Conservation (phyloP, 495 filamentous ascomycete genomes). For the Jackrogersella multiformis region DNA sequence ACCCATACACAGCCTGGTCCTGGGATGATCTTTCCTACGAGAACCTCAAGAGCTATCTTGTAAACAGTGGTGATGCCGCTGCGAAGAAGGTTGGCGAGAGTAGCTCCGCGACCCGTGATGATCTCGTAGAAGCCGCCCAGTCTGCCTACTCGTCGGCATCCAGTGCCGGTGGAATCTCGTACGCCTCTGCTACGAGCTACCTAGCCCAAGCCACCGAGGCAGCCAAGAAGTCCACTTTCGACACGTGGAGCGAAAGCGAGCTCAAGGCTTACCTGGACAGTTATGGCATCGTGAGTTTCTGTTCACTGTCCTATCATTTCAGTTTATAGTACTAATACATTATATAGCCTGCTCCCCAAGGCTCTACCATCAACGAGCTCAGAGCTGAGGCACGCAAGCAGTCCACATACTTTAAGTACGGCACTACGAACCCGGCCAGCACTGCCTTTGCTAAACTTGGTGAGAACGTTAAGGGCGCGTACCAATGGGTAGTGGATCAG, state of each 20-base stretch:
- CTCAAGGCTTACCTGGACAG: conserved; percentile 84
- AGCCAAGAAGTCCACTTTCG: conserved; percentile 75
- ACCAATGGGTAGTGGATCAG: conserved; percentile 66
- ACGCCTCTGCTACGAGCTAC: conserved; percentile 78
- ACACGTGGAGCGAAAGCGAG: conserved; percentile 81
- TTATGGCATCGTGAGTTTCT: conserved; percentile 68
- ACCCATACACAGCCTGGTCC: conserved; percentile 79
- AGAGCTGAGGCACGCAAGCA: conserved; percentile 75
- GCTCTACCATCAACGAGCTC: conserved; percentile 67
- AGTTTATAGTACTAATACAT: conserved; percentile 51
- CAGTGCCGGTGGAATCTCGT: conserved; percentile 68
- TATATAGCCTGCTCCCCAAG: conserved; percentile 63
- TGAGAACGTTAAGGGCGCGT: conserved; percentile 58
- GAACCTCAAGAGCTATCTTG: conserved; percentile 77
- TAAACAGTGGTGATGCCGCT: conserved; percentile 63
- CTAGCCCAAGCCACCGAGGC: conserved; percentile 72
- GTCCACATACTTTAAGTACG: conserved; percentile 79
- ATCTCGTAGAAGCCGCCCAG: conserved; percentile 76
- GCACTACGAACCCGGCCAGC: conserved; percentile 70
- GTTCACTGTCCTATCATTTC: neutral
- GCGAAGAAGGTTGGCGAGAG: conserved; percentile 75
- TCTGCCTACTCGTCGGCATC: conserved; percentile 76
- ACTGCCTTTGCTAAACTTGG: conserved; percentile 72
- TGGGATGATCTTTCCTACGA: conserved; percentile 85
- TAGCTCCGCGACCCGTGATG: conserved; percentile 72